Evolutionary conservation across 805 yeast genomes (phyloP), one percentile per base, ranked within the genome.

Genomic region (Wickerhamomyces strasburgensis): DNA sequence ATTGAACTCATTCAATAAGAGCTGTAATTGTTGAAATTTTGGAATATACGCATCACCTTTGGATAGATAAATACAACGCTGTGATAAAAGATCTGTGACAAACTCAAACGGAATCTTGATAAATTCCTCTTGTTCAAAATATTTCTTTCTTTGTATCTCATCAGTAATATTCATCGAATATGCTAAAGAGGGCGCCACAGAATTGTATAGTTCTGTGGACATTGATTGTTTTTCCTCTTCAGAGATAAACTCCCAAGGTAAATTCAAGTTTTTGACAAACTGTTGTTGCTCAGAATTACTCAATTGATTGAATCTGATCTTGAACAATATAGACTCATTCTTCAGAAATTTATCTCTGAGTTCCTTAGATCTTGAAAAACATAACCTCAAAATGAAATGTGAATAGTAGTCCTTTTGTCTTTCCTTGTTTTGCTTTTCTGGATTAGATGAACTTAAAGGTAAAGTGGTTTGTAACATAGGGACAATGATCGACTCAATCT

Each of bases 321-420:
- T 78, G 62, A 93, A 88, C 28, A 93, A 65, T 11, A 71, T 62
- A 0, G 83, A 67, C 57, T 93, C 99, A 23, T 88, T 78, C 47
- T 77, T 73, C 23, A 85, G 67, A 51, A 93, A 90, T 54, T 90
- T 76, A 25, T 71, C 75, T 44, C 97, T 73, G 34, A 89, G 69
- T 42, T 90, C 98, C 34, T 84, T 85, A 3, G 78, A 75, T 44
- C 95, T 78, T 56, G 97, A 85, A 57, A 93, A 93, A 31, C 95
- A 96, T 27, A 93, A 68, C 38, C 97, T 70, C 45, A 93, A 63
- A 25, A 90, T 89, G 56, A 67, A 93, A 62, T 93, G 99, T 5
- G 95, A 84, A 57, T 85, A 87, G 53, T 87, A 90, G 61, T 93
- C 99, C 57, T 90, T 90, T 46, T 73, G 73, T 48, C 95, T 75